phyloP scores from a whole-genome alignment of 129 eudicot species.

The Sambucus nigra region DNA sequence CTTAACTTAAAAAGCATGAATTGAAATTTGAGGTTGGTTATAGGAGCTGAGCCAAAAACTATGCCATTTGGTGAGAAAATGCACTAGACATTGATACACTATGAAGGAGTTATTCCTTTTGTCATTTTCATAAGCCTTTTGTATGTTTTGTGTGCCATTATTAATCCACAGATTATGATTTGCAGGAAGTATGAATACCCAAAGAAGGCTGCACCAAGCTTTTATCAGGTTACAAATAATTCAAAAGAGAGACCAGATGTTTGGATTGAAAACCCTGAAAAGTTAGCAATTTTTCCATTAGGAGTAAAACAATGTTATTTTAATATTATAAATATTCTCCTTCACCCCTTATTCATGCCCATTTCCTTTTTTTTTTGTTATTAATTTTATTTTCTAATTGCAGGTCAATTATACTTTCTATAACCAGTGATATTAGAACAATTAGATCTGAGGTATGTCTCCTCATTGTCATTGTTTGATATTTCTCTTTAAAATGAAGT shows the following conservation, averaged over 20 bases:
- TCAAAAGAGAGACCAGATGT: conserved; percentile 99
- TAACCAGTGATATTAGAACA: conserved; percentile 93
- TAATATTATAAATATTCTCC: too few relatives aligned
- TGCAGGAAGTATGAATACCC: conserved; percentile 87
- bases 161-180: conserved; percentile 4
- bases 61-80: too few relatives aligned
- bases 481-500: not conserved
- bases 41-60: not conserved
- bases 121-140: not conserved
- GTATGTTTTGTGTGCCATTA: not conserved
- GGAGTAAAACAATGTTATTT: not conserved
- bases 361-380: conserved; percentile 12
- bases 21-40: not conserved
- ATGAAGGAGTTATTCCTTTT: not conserved
- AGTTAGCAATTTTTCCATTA: conserved; percentile 35
- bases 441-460: conserved; percentile 74
- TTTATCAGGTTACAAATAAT: conserved; percentile 86
- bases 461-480: conserved; percentile 1
- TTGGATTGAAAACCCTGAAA: conserved; percentile 97
- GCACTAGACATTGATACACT: not conserved
- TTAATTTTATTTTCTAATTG: conserved; percentile 6
- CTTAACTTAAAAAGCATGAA: not conserved
- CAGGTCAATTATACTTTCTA: conserved; percentile 84
- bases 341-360: too few relatives aligned
- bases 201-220: conserved; percentile 74